Evolutionary conservation across 169 alveolate species (phyloP), one percentile per base, ranked within the genome.

Genomic region (Babesia sp.): DNA sequence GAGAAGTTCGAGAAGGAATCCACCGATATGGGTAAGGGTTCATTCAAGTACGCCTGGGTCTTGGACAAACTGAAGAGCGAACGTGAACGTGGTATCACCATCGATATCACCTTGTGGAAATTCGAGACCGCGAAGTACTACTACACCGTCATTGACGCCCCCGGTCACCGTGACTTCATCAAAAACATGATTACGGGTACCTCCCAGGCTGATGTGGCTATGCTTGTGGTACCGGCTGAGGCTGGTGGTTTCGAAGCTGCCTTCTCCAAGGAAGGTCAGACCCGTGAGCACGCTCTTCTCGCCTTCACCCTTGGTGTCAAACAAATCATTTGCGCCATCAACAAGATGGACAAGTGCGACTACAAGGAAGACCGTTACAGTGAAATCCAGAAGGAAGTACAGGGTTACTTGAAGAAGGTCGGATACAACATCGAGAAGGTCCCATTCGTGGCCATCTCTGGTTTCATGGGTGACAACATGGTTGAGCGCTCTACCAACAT

Each of bases 101-200:
- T 98, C 74, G 99, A 97, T 84, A 94, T 96, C 75, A 95, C 99
- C 66, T 91, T 95, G 83, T 93, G 98, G 98, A 94, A 97, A 93
- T 95, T 97, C 95, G 98, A 96, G 90, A 96, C 99, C 58, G 96
- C 93, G 53, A 95, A 94, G 85, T 94, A 91, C 89, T 94, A 94
- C 94, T 97, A 92, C 97, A 97, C 99, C 73, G 97, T 97, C 89
- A 96, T 98, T 83, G 99, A 98, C 92, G 99, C 99, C 71, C 99
- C 99, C 53, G 99, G 99, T 48, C 99, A 98, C 81, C 90, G 98
- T 71, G 99, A 97, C 87, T 98, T 96, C 94, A 96, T 98, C 86
- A 96, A 96, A 94, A 98, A 98, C 93, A 97, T 97, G 99, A 98
- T 98, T 91, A 96, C 99, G 46, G 99, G 99, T 71, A 95, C 99